Base-by-base conservation (phyloP, 176 grass and related monocot species). In the Bothriochloa decipiens region DNA sequence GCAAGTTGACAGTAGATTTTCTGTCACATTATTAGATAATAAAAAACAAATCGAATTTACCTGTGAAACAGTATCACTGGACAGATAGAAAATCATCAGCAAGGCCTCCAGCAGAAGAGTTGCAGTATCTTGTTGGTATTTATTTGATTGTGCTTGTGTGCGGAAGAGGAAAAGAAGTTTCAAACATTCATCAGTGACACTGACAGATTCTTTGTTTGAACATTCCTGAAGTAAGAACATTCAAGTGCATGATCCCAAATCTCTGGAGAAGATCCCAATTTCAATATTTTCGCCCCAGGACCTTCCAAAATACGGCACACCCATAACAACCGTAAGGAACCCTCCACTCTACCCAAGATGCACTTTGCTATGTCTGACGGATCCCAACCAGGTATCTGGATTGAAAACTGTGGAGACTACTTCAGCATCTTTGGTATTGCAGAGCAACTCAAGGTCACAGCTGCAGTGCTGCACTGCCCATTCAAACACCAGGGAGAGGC, bases 161-260 rank as follows among this genome's bases (percentile, higher is more conserved):
- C 92, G 86, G 89, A 91, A 81, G 35, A 99, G 86, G 90, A 99
- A 96, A 52, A 99, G 80, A 61, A 99, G 75, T 72, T 90, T 99
- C 79, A 99, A 83, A 82, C 89, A 87, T 76, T 96, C 96, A 74
- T 94, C 91, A 85, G 86, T 91, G 57, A 96, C 50, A 82, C 72
- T 81, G 68, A 92, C 67, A 77, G 88, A 90, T 85, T 96, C 93
- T 61, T 84, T 92, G 78, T 82, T 89, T 91, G 78, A 82, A 82
- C 85, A 91, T 84, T 74, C 89, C 96, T 98, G 87, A n/a, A 86
- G 82, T 70, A 92, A 91, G 41, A 32, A 46, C 77, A 32, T 70
- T 69, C 84, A 71, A 79, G 14, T 32, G 29, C 29, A 47, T 72
- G 57, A 88, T 41, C 70, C 20, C 43, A 65, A 32, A 32, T 32